Evolutionary conservation across 345 rosid species (phyloP).

Genomic region (Kandelia obovata): DNA sequence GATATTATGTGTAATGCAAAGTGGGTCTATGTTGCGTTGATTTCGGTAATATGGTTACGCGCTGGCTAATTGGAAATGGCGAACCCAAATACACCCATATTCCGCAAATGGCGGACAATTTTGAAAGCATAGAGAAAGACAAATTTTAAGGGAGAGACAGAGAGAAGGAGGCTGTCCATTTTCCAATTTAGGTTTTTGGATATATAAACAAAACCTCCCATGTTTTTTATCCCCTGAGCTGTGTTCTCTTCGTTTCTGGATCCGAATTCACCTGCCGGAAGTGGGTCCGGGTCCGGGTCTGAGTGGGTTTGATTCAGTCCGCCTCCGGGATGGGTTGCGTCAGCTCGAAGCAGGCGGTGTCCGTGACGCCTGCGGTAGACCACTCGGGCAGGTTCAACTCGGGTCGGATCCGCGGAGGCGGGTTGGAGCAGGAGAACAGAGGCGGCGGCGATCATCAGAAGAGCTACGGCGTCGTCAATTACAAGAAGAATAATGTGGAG

Average conservation of each 20-base stretch:
- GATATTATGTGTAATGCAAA: too few relatives aligned
- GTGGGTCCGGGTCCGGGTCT: neutral
- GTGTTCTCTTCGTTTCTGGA: neutral
- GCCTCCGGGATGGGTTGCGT: conserved; percentile 76
- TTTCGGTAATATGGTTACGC: conserved; percentile 7
- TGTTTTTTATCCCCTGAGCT: neutral
- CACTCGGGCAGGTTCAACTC: conserved; percentile 52
- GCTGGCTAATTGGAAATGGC: neutral
- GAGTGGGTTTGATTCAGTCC: neutral
- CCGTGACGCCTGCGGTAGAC: conserved; percentile 84
- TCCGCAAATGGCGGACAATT: neutral
- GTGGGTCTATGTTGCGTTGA: neutral
- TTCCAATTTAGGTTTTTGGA: neutral
- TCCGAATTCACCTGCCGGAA: neutral
- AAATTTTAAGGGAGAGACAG: neutral
- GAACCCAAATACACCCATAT: neutral
- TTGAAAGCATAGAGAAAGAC: neutral
- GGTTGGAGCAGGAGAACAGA: conserved; percentile 16
- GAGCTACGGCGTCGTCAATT: neutral
- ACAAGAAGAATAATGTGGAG: conserved; percentile 32
- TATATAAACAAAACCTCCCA: neutral
- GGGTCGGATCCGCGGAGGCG: conserved; percentile 29
- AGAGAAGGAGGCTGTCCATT: neutral
- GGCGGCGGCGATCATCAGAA: neutral
- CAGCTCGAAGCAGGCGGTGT: conserved; percentile 88